Base-by-base conservation (phyloP, 805 yeast species). In the Ogataea pignaliae region DNA sequence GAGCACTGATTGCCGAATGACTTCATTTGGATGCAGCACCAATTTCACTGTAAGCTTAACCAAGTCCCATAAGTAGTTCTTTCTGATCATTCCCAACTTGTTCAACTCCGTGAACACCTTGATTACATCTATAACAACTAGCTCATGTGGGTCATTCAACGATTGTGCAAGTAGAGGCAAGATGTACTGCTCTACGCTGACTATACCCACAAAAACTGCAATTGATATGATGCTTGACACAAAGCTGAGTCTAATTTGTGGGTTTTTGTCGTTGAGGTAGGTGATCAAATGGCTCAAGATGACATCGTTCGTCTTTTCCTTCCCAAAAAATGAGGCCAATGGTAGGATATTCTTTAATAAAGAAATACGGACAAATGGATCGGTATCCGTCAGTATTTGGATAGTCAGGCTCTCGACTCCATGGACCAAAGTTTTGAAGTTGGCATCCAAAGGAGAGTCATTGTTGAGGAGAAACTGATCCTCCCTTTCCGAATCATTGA, bases 241-340 rank as follows among this genome's bases (percentile, higher is more conserved):
- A 54, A 93, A 82, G 4, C 82, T 79, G 28, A 85, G 66, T 46
- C 95, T 71, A 17, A 93, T 68, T 16, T 79, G 74, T 0, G 83
- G 68, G 55, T 81, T 80, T 43, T 79, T 73, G 57, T 90, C 97
- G 61, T 93, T 93, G 50, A 93, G 66, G 57, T 89, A 93, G 0
- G 98, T 90, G 36, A 93, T 90, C 44, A 90, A 68, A 67, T 93
- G 98, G 37, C 96, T 89, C 38, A 93, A 65, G 17, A 93, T 81
- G 34, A 93, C 71, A 59, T 93, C 98, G 57, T 87, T 90, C 0
- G 97, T 85, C 52, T 81, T 86, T 43, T 88, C 95, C 43, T 83
- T 80, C 0, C 97, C 97, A 58, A 93, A 82, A 46, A 85, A 85
- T 10, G 81, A 71, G 54, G 97, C 88, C 3, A 93, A 62, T 0